Base-by-base conservation (phyloP, 768 basidiomycete genomes). In the Amanita rimosa region DNA sequence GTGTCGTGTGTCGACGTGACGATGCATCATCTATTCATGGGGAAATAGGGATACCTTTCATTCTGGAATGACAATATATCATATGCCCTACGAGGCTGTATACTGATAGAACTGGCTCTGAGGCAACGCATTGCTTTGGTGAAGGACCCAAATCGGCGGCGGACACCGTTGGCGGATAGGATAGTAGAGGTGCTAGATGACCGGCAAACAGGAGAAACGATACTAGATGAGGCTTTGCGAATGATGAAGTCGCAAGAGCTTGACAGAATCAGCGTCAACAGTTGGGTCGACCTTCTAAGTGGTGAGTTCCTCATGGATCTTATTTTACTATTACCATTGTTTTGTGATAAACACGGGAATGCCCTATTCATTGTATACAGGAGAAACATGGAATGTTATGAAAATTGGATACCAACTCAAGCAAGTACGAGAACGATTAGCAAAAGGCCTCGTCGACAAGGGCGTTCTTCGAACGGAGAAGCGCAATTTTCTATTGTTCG, bases 51-150 rank as follows among this genome's bases (percentile, higher is more conserved):
- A 31, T 96, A 98, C 65, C 79, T 98, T 34, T 95, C 92, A 1
- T 98, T 98, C 63, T 98, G 95, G 95, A 98, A 98, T 68, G 95
- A 99, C 73, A 98, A 97, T 67, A 99, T 99, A 56, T 96, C 93
- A 0, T 99, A 99, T 66, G 94, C 95, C 11, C 76, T 99, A 2
- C 81, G 96, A n/a, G 96, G 96, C 4, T 97, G 95, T 64, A 97
- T 99, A 58, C 78, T 99, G 53, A 85, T 98, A 48, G 95, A 99
- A 63, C 84, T 99, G 52, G 94, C 95, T 0, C 78, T 99, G n/a
- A 80, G 95, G 36, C 76, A 92, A 50, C 78, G 96, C 34, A 96
- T 99, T 65, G 92, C 89, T 2, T 78, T 97, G 52, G 85, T 92
- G 45, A 77, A 78, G 56, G 95, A 98, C 59, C 82, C 86, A 17